Conservation (phyloP, 139 green algal species). For the Ettlia oleoabundans region DNA sequence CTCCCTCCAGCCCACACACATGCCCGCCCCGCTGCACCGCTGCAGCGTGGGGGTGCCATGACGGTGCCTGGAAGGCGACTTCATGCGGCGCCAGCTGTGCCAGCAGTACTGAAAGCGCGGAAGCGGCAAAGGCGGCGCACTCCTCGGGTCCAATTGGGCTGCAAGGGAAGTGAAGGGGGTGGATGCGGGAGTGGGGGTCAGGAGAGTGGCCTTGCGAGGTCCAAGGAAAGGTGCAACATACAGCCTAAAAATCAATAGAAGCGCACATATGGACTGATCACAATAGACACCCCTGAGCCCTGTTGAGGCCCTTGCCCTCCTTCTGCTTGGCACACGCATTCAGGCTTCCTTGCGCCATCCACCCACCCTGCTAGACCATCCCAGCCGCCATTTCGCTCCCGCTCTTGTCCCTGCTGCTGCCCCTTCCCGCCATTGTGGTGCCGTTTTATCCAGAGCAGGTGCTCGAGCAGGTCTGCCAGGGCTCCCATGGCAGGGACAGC, state of each 20-base stretch:
- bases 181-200: neutral
- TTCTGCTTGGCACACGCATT: too few species aligned
- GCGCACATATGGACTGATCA: too few species aligned
- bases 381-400: too few species aligned
- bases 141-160: neutral
- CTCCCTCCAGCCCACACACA: too few species aligned
- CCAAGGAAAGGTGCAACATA: too few species aligned
- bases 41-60: too few species aligned
- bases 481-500: slow-evolving; percentile 18
- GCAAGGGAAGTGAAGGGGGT: too few species aligned
- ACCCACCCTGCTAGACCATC: neutral
- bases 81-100: slow-evolving; percentile 22
- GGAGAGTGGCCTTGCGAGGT: neutral
- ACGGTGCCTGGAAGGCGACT: too few species aligned
- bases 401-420: neutral
- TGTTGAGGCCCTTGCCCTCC: neutral
- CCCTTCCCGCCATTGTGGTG: neutral
- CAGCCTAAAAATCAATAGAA: too few species aligned
- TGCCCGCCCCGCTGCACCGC: too few species aligned
- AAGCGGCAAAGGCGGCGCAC: neutral
- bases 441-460: neutral
- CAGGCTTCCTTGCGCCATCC: too few species aligned
- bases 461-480: slow-evolving; percentile 23
- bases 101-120: slow-evolving; percentile 7
- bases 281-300: too few species aligned